phyloP scores from a whole-genome alignment of 1,284 basidiomycete genomes.

The Microbotryomycetes sp. region DNA sequence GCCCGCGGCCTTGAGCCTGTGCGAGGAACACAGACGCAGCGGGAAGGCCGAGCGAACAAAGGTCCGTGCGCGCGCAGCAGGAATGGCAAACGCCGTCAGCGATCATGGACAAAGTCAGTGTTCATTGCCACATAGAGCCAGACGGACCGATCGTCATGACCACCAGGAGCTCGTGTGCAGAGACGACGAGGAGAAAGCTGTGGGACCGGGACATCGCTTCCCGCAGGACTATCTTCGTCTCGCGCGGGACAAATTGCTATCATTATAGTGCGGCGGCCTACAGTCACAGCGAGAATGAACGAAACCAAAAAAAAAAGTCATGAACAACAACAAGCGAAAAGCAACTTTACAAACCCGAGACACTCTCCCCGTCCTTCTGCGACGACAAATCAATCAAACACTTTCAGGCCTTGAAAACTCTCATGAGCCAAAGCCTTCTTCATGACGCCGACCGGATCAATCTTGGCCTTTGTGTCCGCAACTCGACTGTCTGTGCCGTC shows the following conservation, averaged over 20 bases:
- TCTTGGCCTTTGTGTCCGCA: conserved; percentile 34
- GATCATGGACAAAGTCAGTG: too few species aligned
- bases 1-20: background rate
- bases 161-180: background rate
- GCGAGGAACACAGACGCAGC: background rate
- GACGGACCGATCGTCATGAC: background rate
- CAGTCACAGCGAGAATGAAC: background rate
- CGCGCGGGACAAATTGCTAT: too few species aligned
- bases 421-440: conserved; percentile 49
- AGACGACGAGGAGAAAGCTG: background rate
- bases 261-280: too few species aligned
- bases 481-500: conserved; percentile 39
- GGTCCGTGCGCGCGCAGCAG: too few species aligned
- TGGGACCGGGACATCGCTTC: background rate
- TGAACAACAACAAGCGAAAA: background rate
- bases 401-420: conserved; percentile 45
- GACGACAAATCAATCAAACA: conserved; percentile 35
- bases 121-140: background rate
- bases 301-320: background rate
- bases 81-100: too few species aligned
- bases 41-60: too few species aligned
- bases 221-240: background rate
- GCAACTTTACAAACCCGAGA: background rate
- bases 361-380: too few species aligned
- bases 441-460: conserved; percentile 52